Evolutionary conservation across 2,329 filamentous ascomycete genomes (phyloP).

Genomic region (Helicocarpus griseus): DNA sequence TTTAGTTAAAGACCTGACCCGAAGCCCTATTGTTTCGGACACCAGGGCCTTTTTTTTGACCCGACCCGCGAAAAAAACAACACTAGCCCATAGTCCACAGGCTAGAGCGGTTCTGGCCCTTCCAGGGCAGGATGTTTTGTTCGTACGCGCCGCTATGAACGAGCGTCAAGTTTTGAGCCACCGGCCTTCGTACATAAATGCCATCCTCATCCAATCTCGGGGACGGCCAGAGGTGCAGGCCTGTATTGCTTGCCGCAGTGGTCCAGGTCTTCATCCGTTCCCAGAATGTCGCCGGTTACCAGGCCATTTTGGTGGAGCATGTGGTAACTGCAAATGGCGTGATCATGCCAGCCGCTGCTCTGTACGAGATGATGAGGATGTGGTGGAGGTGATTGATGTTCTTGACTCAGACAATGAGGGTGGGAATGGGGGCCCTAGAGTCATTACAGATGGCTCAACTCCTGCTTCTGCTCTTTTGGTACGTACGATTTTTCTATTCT

Average conservation of each 20-base stretch:
- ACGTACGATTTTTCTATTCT: constrained; percentile 1
- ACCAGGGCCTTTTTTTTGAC: no score
- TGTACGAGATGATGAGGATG: constrained; percentile 3
- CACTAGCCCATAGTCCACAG: neutral
- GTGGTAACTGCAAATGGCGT: constrained; percentile 7
- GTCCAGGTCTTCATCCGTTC: constrained; percentile 1
- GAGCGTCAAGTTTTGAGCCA: constrained; percentile 1
- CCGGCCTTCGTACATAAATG: constrained; percentile 2
- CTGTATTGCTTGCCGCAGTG: neutral
- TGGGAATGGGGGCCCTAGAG: neutral
- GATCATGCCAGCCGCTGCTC: constrained; percentile 4
- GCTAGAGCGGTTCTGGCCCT: constrained; percentile 3
- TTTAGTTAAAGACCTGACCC: no score
- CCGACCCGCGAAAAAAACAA: no score
- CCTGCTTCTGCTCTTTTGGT: neutral
- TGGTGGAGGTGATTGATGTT: constrained; percentile 1
- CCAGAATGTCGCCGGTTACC: constrained; percentile 3
- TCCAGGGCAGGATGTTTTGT: neutral
- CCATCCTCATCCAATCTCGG: constrained; percentile 1
- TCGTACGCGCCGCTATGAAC: constrained; percentile 1
- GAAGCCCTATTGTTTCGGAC: no score
- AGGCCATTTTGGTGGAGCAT: constrained; percentile 4
- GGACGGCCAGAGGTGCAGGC: neutral
- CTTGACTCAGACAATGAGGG: constrained; percentile 1
- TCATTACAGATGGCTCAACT: constrained; percentile 1